These are phyloP conservation scores for Eimeria sp. DNA, from an alignment of 169 alveolate species.

Conservation along the genomic window DNA sequence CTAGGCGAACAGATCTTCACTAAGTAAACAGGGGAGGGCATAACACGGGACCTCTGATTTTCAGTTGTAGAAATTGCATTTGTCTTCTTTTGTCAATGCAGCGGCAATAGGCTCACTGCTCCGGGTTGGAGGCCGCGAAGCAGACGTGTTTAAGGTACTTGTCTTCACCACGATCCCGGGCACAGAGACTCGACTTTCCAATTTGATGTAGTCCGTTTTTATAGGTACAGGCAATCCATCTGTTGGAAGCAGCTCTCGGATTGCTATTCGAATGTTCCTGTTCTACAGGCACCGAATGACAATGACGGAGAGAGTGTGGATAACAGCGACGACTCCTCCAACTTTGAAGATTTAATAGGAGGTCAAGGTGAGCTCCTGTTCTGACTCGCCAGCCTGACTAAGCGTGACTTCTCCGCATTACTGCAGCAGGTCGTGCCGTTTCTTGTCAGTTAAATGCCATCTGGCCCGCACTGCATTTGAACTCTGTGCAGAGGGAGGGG, in stretches of 20 bases:
- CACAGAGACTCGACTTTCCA: background rate
- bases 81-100: background rate
- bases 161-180: background rate
- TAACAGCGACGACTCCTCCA: slow-evolving; percentile 5
- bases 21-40: background rate
- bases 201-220: background rate
- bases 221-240: background rate
- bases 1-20: background rate
- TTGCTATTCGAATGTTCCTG: background rate
- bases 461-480: background rate
- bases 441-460: background rate
- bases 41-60: background rate
- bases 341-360: background rate
- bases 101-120: slow-evolving; percentile 16
- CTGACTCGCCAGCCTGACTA: background rate
- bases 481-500: slow-evolving; percentile 3
- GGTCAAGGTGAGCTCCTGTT: slow-evolving; percentile 30
- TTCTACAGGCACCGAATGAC: slow-evolving; percentile 6
- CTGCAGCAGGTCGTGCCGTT: background rate
- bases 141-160: background rate
- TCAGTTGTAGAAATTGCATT: background rate
- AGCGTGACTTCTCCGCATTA: background rate
- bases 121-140: slow-evolving; percentile 7
- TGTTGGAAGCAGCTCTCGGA: background rate
- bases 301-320: slow-evolving; percentile 30